phyloP scores from a whole-genome alignment of 805 yeast species.

The Kluyveromyces lactis region DNA sequence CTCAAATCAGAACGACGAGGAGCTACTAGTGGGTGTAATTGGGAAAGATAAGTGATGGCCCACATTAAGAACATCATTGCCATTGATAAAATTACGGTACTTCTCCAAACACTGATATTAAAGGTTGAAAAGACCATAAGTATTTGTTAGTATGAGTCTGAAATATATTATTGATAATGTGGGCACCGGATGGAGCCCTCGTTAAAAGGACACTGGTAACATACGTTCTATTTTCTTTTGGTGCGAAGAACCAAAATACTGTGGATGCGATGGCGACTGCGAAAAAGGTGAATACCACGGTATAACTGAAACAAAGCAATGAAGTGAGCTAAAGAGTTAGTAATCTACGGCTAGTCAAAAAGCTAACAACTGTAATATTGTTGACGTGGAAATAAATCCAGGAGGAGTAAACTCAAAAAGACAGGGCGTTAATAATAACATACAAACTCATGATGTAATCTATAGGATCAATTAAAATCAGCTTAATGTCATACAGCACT shows the following conservation, averaged over 20 bases:
- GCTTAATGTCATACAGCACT: too few relatives aligned
- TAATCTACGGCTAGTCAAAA: too few relatives aligned
- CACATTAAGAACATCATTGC: constrained; percentile 81
- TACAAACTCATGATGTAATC: too few relatives aligned
- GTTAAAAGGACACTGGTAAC: too few relatives aligned
- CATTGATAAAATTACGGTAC: constrained; percentile 57
- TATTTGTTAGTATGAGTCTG: background rate
- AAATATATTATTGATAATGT: background rate
- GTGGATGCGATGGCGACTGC: constrained; percentile 50
- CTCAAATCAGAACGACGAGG: constrained; percentile 87
- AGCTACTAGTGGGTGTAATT: constrained; percentile 83
- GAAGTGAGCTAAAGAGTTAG: background rate
- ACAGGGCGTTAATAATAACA: too few relatives aligned
- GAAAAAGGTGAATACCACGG: constrained; percentile 57
- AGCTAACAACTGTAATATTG: too few relatives aligned
- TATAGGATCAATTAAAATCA: too few relatives aligned
- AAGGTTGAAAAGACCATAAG: constrained; percentile 1
- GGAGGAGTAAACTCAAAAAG: background rate
- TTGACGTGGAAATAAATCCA: background rate
- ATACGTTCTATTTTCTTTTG: constrained; percentile 67
- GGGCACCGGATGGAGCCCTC: background rate
- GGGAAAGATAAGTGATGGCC: constrained; percentile 84
- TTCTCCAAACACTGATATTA: constrained; percentile 51
- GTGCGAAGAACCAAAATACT: constrained; percentile 80
- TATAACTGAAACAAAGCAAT: constrained; percentile 39